Evolutionary conservation across 1,284 basidiomycete species (phyloP), one percentile per base, ranked within the genome.

Genomic region (Taiwanofungus camphoratus): DNA sequence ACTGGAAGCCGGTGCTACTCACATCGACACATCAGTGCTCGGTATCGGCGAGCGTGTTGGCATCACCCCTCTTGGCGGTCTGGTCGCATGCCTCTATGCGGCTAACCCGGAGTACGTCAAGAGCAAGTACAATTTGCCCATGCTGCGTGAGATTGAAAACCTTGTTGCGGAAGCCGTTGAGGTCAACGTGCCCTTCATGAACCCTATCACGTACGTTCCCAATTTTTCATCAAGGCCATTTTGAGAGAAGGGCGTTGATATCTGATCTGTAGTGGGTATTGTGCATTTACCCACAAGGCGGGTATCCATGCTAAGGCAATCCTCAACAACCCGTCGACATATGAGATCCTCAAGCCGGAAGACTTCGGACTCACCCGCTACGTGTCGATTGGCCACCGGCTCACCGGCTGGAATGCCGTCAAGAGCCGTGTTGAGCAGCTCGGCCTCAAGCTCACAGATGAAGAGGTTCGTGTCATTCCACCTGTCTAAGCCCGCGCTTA

Each of bases 241-340:
- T 3, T 22, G 29, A 29, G 19, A n/a, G 5, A 34, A 29, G 24
- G 18, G 23, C 20, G 6, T 36, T 33, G 18, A 12, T 32, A 45
- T 5, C n/a, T 43, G 33, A 41, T 26, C 26, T 42, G 4, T 50
- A 87, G 86, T 44, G 96, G 96, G 22, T 99, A 98, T 73, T 99
- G 96, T 64, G 96, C 96, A 15, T 99, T 99, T 74, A 99, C 96
- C 20, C 96, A 99, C 85, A 99, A 99, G 84, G 96, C 96, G 23
- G 96, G 96, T 67, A 99, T 99, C 56, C 96, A 99, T 68, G 96
- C 96, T 71, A 99, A 99, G 79, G 96, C 96, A 32, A 99, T 99
- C 67, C 81, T 99, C 45, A 98, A 98, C 74, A 99, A 99, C 78
- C 96, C 96, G 1, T 92, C 88, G 59, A 99, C 96, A 8, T 99